Percentiles rank a stretch among this genome's conserved stretches.
Evolutionary conservation across 2,329 filamentous ascomycete genomes (phyloP).

Genomic region (Chrysoporthe puriensis): DNA sequence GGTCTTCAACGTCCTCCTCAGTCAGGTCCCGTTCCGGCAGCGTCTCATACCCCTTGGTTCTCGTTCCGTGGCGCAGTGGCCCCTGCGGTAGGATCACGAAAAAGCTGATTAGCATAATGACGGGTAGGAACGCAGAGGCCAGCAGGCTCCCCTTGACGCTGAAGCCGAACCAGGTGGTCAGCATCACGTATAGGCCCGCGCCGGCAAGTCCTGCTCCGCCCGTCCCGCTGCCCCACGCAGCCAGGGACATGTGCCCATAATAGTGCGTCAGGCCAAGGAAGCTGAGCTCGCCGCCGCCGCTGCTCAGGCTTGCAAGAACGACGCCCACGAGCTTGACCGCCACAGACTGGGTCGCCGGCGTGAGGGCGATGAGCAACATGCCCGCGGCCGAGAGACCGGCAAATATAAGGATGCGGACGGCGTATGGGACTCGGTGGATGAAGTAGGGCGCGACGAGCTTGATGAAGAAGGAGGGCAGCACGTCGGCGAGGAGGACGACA

Average conservation of each 20-base stretch:
- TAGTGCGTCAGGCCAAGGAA: slow-evolving; percentile 92
- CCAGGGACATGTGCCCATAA: slow-evolving; percentile 85
- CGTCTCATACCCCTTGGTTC: slow-evolving; percentile 57
- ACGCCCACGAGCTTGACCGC: slow-evolving; percentile 80
- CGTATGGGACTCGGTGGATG: slow-evolving; percentile 85
- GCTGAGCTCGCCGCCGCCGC: slow-evolving; percentile 85
- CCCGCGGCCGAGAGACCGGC: slow-evolving; percentile 76
- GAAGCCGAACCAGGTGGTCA: slow-evolving; percentile 80
- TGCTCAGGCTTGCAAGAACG: slow-evolving; percentile 80
- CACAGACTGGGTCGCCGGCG: slow-evolving; percentile 68
- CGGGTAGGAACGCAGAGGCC: slow-evolving; percentile 76
- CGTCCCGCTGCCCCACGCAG: slow-evolving; percentile 90
- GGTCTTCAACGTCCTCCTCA: slow-evolving; percentile 39
- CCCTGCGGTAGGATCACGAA: slow-evolving; percentile 77
- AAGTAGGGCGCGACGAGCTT: slow-evolving; percentile 93
- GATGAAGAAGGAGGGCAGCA: slow-evolving; percentile 84
- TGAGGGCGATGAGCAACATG: slow-evolving; percentile 87
- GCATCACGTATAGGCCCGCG: slow-evolving; percentile 82
- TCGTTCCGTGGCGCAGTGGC: slow-evolving; percentile 57
- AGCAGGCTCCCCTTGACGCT: slow-evolving; percentile 75
- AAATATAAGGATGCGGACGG: slow-evolving; percentile 73
- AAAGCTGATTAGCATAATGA: slow-evolving; percentile 84
- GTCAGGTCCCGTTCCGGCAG: slow-evolving; percentile 49
- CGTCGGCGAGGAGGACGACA: slow-evolving; percentile 89
- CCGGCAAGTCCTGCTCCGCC: slow-evolving; percentile 87